Percentiles rank a stretch among this genome's conserved stretches.
Conservation (phyloP, 2,329 filamentous ascomycete genomes). For the Diaporthe citriasiana region DNA sequence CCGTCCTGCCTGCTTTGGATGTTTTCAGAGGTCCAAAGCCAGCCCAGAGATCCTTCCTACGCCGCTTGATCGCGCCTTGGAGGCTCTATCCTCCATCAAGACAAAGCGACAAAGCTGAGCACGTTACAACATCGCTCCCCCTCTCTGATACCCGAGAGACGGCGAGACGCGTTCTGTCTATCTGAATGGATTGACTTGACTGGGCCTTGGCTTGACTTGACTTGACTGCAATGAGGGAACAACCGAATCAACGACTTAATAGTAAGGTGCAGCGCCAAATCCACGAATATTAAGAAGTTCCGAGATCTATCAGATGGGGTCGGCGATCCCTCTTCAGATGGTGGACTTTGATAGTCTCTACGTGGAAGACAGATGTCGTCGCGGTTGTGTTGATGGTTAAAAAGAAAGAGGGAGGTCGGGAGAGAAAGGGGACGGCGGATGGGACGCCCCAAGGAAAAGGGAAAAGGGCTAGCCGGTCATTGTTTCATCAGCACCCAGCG, state of each 20-base stretch:
- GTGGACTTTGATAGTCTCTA: conserved; percentile 37
- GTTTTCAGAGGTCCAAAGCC: conserved; percentile 23
- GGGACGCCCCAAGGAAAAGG: conserved; percentile 35
- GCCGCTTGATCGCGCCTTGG: conserved; percentile 37
- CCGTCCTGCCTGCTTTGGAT: conserved; percentile 9
- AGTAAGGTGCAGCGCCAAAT: conserved; percentile 30
- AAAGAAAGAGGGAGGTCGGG: conserved; percentile 44
- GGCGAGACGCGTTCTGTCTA: conserved; percentile 41
- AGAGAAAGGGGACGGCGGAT: conserved; percentile 45
- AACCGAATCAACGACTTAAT: conserved; percentile 38
- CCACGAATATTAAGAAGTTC: conserved; percentile 25
- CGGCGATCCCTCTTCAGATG: conserved; percentile 29
- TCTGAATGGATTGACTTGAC: conserved; percentile 38
- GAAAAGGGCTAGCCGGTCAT: conserved; percentile 38
- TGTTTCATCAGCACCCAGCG: conserved; percentile 40
- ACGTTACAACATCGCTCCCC: conserved; percentile 40
- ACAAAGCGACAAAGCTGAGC: conserved; percentile 37
- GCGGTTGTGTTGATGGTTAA: conserved; percentile 46
- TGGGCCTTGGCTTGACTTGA: conserved; percentile 30
- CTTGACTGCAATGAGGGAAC: conserved; percentile 33
- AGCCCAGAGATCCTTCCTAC: conserved; percentile 42
- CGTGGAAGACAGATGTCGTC: conserved; percentile 37
- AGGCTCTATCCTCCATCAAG: conserved; percentile 43
- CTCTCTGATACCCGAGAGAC: conserved; percentile 33
- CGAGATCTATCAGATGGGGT: conserved; percentile 29